Evolutionary conservation across 257 asterid species (phyloP).

Genomic region (Primulina huaijiensis): DNA sequence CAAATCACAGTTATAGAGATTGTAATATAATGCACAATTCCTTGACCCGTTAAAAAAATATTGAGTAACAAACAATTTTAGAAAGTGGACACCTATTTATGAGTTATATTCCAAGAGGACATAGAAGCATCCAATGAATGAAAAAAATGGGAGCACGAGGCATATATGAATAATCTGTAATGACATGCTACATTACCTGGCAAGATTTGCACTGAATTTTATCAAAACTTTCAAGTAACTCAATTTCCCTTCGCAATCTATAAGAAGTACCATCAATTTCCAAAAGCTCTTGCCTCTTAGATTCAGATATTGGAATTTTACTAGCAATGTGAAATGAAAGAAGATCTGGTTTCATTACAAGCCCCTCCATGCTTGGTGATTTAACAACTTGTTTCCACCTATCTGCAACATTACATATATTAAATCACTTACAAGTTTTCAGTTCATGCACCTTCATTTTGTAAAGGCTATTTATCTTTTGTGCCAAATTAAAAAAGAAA

Average conservation of each 20-base stretch:
- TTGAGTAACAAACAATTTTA: no score
- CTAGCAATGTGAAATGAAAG: constrained; percentile 95
- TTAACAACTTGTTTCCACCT: constrained; percentile 85
- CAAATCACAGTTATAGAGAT: neutral
- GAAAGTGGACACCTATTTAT: neutral
- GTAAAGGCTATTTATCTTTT: neutral
- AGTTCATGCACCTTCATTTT: constrained; percentile 13
- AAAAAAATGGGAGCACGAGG: neutral
- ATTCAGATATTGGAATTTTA: constrained; percentile 87
- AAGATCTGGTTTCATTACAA: constrained; percentile 77
- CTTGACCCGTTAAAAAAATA: no score
- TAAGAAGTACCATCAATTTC: constrained; percentile 95
- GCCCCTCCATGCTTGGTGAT: constrained; percentile 75
- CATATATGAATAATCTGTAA: neutral
- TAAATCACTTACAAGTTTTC: neutral
- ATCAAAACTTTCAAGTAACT: constrained; percentile 85
- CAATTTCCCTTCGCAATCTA: constrained; percentile 84
- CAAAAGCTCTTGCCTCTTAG: constrained; percentile 89
- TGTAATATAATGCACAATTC: neutral
- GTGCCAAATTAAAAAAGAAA: constrained; percentile 18
- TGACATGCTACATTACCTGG: constrained; percentile 44
- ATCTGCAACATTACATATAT: constrained; percentile 51
- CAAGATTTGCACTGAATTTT: constrained; percentile 76
- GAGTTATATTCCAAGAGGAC: neutral
- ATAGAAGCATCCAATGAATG: neutral